Base-by-base conservation (phyloP, 2,329 filamentous ascomycete species). In the Scopulariopsis brevicaulis region DNA sequence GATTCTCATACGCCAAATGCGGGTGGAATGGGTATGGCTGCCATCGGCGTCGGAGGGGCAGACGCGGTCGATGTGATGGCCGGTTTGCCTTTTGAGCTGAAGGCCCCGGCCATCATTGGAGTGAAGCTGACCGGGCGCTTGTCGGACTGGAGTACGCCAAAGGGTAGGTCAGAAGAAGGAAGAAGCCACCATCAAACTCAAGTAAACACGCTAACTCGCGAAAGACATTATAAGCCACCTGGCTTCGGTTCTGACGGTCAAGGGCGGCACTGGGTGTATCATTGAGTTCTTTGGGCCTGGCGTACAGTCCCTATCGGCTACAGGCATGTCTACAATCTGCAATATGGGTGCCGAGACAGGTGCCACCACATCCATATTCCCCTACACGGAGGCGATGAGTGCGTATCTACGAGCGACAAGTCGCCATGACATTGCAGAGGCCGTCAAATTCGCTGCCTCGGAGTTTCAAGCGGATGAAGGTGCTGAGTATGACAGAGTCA, bases 21-120 rank as follows among this genome's bases (percentile, higher is more conserved):
- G 69, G 93, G 93, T 81, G 93, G 93, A 83, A 86, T 97, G 60
- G 92, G 91, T 73, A 96, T 95, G 87, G 85, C 83, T 68, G 89
- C 90, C 60, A 96, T 97, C 70, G 93, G 92, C 85, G 93, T 96
- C 63, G 93, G 93, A 77, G 93, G 94, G 83, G 94, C 93, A 70
- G 94, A 97, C 77, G 94, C 94, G 60, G 94, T 97, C 68, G 94
- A 99, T 76, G 94, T 96, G 67, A 96, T 99, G 90, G 91, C 91
- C 68, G 87, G 90, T 75, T 84, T 96, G 64, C 93, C 93, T 61
- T 97, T 94, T 94, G 94, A 97, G 75, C 78, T 97, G 67, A 97
- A 97, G 83, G 93, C 94, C 60, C 94, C 94, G 62, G 96, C 96
- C 78, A 79, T 96, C 62, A 96, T 97, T 70, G 94, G 94, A 83